These are phyloP conservation scores for Calonectria montana DNA, from an alignment of 2,329 filamentous ascomycete species.

Conservation along the genomic window DNA sequence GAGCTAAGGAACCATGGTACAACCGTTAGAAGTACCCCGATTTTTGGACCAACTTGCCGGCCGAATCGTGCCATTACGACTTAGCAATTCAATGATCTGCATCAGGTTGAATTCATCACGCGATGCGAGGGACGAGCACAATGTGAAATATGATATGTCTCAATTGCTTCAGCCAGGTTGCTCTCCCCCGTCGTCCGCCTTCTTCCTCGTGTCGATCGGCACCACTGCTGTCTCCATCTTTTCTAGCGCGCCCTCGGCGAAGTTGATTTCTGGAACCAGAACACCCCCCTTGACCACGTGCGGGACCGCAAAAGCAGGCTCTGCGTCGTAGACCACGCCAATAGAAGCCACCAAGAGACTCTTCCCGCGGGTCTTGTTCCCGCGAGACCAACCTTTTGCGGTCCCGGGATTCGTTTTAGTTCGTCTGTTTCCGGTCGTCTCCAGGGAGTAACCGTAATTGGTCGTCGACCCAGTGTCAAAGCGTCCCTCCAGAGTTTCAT, in stretches of 20 bases:
- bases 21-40: conserved; percentile 24
- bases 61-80: background rate
- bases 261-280: conserved; percentile 3
- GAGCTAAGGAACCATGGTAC: conserved; percentile 23
- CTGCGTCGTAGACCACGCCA: background rate
- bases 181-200: conserved; percentile 1
- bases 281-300: conserved; percentile 25
- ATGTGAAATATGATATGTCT: background rate
- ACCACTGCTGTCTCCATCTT: conserved; percentile 7
- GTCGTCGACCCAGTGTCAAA: conserved; percentile 32
- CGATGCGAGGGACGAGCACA: background rate
- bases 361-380: conserved; percentile 12
- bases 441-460: conserved; percentile 18
- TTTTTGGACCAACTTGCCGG: conserved; percentile 17
- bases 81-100: conserved; percentile 3
- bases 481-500: conserved; percentile 39
- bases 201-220: conserved; percentile 14
- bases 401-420: conserved; percentile 12
- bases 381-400: conserved; percentile 1
- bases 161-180: conserved; percentile 6
- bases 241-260: conserved; percentile 17
- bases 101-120: conserved; percentile 9
- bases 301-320: conserved; percentile 5
- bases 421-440: conserved; percentile 18
- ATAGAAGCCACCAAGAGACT: conserved; percentile 6